Conservation (phyloP, 2,329 filamentous ascomycete species). For the Aspergillus quadricinctus region DNA sequence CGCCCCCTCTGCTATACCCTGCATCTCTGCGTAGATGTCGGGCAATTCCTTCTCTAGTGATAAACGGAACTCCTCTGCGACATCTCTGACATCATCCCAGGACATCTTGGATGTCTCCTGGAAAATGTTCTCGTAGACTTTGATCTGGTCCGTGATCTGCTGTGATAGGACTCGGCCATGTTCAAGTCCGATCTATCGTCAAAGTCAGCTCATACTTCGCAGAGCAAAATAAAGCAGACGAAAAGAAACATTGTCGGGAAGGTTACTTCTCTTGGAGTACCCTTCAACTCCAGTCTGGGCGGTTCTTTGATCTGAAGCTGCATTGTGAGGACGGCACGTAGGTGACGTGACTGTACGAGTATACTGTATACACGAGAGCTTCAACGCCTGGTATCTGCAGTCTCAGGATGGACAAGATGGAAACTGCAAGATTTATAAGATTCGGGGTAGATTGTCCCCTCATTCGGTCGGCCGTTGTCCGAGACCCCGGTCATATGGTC, state of each 20-base stretch:
- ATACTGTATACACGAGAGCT: background rate
- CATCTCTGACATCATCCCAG: conserved; percentile 44
- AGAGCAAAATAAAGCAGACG: background rate
- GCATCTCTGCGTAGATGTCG: conserved; percentile 43
- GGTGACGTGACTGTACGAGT: background rate
- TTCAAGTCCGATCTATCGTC: conserved; percentile 44
- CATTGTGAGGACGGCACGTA: conserved; percentile 43
- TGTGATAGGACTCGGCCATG: conserved; percentile 41
- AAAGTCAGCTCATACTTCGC: background rate
- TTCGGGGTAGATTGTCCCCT: background rate
- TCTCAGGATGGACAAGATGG: background rate
- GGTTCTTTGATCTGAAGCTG: conserved; percentile 12
- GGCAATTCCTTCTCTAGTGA: conserved; percentile 38
- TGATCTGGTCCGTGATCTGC: conserved; percentile 42
- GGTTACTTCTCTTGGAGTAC: conserved; percentile 24
- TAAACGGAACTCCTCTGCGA: conserved; percentile 46
- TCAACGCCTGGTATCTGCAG: background rate
- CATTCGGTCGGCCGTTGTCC: background rate
- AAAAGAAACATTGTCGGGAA: background rate
- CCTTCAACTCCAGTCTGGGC: conserved; percentile 20
- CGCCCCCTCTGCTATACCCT: conserved; percentile 53
- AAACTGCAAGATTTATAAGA: background rate
- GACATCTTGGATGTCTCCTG: conserved; percentile 42
- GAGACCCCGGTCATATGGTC: background rate
- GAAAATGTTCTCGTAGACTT: conserved; percentile 48